Evolutionary conservation across 2,329 filamentous ascomycete genomes (phyloP).

Genomic region (Didymosphaeria variabile): DNA sequence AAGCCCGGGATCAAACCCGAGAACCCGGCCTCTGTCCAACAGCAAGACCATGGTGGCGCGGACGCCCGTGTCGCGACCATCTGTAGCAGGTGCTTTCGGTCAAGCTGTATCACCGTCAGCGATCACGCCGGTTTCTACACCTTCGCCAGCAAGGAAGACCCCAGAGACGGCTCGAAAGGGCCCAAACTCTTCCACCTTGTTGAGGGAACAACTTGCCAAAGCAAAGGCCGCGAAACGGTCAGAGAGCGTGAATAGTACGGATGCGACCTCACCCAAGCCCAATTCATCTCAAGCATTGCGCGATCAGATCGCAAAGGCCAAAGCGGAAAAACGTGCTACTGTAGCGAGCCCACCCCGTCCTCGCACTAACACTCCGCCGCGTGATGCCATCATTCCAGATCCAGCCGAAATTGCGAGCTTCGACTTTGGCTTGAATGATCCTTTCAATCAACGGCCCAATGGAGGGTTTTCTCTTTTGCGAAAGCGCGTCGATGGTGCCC

Average conservation of each 20-base stretch:
- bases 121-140: constrained; percentile 23
- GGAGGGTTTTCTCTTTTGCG: constrained; percentile 73
- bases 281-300: constrained; percentile 84
- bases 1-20: constrained; percentile 39
- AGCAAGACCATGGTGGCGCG: constrained; percentile 50
- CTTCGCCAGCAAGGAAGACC: constrained; percentile 42
- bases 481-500: constrained; percentile 75
- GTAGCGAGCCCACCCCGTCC: constrained; percentile 28
- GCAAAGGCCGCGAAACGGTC: constrained; percentile 78
- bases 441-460: constrained; percentile 73
- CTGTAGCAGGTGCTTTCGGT: constrained; percentile 46
- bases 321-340: constrained; percentile 69
- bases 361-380: constrained; percentile 40
- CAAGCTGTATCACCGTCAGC: constrained; percentile 43
- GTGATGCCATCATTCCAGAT: constrained; percentile 40
- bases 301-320: constrained; percentile 93
- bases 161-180: constrained; percentile 49
- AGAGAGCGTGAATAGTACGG: constrained; percentile 18
- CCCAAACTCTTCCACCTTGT: constrained; percentile 77
- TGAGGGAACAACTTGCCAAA: constrained; percentile 91
- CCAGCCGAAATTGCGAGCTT: constrained; percentile 50
- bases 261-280: constrained; percentile 45
- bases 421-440: constrained; percentile 69
- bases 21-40: constrained; percentile 40
- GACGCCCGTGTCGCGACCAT: constrained; percentile 42